Percentiles rank a stretch among this genome's conserved stretches.
phyloP scores from a whole-genome alignment of 305 asterid species.

The Stenogyne calaminthoides region DNA sequence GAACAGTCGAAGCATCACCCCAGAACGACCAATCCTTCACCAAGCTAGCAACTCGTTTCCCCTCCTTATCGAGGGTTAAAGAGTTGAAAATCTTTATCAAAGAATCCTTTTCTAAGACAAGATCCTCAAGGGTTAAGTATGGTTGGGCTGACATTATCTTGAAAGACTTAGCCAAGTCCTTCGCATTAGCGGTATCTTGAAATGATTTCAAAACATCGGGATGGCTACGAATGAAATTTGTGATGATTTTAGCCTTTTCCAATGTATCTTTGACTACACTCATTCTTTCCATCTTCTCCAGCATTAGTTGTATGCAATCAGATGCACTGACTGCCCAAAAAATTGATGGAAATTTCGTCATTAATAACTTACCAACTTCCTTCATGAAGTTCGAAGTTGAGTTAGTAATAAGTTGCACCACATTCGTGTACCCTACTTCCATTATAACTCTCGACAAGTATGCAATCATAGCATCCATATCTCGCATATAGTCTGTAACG shows the following conservation, averaged over 20 bases:
- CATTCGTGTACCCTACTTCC: slow-evolving; percentile 57
- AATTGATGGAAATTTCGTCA: slow-evolving; percentile 38
- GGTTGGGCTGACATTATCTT: slow-evolving; percentile 36
- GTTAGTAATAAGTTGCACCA: slow-evolving; percentile 60
- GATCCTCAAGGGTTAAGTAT: slow-evolving; percentile 57
- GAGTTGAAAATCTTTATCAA: slow-evolving; percentile 36
- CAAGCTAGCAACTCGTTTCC: slow-evolving; percentile 42
- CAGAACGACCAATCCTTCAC: slow-evolving; percentile 48
- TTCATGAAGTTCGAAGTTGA: slow-evolving; percentile 55
- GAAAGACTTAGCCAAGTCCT: slow-evolving; percentile 38
- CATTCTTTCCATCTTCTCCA: slow-evolving; percentile 42
- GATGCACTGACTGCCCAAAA: slow-evolving; percentile 69
- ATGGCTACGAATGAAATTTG: slow-evolving; percentile 38
- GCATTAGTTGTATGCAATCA: slow-evolving; percentile 63
- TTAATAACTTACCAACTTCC: slow-evolving; percentile 45
- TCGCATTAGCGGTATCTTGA: slow-evolving; percentile 26
- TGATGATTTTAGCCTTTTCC: slow-evolving; percentile 48
- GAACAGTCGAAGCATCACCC: slow-evolving; percentile 38
- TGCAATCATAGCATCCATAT: slow-evolving; percentile 39
- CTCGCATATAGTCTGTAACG: slow-evolving; percentile 39
- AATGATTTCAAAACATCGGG: slow-evolving; percentile 32
- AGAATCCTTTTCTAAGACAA: slow-evolving; percentile 39
- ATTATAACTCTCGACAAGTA: slow-evolving; percentile 44
- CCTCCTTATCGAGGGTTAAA: slow-evolving; percentile 34
- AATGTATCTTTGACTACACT: slow-evolving; percentile 37